Evolutionary conservation across 108 stramenopile species (phyloP).

Genomic region (Cyclotella distinguenda): DNA sequence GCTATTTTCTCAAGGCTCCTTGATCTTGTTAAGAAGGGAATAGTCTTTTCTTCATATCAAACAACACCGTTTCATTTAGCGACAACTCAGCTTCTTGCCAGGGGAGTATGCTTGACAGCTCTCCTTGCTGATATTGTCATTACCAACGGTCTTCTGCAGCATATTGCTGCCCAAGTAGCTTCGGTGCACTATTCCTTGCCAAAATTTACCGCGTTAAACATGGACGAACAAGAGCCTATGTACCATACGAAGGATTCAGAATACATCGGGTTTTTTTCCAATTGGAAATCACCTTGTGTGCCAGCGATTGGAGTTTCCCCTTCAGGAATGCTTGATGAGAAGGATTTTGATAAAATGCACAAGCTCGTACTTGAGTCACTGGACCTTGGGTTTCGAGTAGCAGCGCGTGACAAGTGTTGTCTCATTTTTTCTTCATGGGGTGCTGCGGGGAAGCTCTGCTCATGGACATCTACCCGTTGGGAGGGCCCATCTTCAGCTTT

Average conservation of each 20-base stretch:
- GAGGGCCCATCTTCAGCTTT: conserved; percentile 22
- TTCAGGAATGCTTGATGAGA: conserved; percentile 3
- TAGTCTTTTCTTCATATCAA: conserved; percentile 20
- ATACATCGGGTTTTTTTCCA: conserved; percentile 64
- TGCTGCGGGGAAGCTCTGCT: conserved; percentile 51
- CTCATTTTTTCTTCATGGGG: conserved; percentile 79
- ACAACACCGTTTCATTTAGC: conserved; percentile 20
- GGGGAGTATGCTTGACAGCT: conserved; percentile 52
- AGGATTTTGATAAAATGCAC: conserved; percentile 18
- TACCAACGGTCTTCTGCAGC: conserved; percentile 9
- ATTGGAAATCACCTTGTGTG: conserved; percentile 58
- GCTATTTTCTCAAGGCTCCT: conserved; percentile 38
- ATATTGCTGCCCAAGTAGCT: conserved; percentile 30
- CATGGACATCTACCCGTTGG: conserved; percentile 33
- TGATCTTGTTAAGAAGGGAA: conserved; percentile 15
- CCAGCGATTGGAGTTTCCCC: conserved; percentile 24
- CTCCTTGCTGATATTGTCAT: conserved; percentile 46
- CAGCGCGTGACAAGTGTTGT: conserved; percentile 55
- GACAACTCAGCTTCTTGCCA: conserved; percentile 55
- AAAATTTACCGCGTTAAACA: neutral
- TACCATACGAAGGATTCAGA: conserved; percentile 41
- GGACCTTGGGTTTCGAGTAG: conserved; percentile 50
- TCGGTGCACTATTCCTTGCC: conserved; percentile 37
- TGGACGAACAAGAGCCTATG: neutral
- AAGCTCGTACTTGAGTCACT: conserved; percentile 45